Base-by-base conservation (phyloP, 192 early-diverging fungal genomes). In the Podila minutissima region DNA sequence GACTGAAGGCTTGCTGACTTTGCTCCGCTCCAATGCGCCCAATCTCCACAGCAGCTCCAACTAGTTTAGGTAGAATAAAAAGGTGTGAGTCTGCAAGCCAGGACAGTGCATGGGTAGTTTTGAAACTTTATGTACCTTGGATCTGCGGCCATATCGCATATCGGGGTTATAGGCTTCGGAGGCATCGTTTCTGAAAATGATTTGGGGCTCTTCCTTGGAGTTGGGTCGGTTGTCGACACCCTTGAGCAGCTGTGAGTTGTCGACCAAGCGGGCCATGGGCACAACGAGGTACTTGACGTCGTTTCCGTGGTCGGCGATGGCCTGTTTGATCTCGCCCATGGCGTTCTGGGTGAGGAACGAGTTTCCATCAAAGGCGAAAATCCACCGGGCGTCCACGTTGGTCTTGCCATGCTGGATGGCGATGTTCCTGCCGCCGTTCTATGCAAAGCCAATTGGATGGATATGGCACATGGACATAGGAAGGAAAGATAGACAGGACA, bases 311-410 rank as follows among this genome's bases (percentile, higher is more conserved):
- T 64, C 38, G 19, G 82, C 82, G 12, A 91, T 68, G 29, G 87
- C 82, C 26, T 67, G 64, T n/a, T 78, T 78, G 55, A 91, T 91
- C 64, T 91, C 89, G n/a, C 46, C 63, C 71, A 87, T 88, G 8
- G 82, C 89, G 19, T 85, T 85, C 22, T 75, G 59, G 48, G 88
- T 91, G 37, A 91, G 37, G 60, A 86, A 91, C 61, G 87, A 89
- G 66, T 91, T 91, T 22, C 90, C 90, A 59, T 91, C 90, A 74
- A 91, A 90, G 15, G 90, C 89, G 66, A 91, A 83, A 55, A 91
- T 88, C 90, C 90, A 91, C 38, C 78, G 83, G 19, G 82, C 83
- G 74, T 87, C 83, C 20, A 73, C 72, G 55, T 85, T 66, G 15
- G 70, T 50, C 62, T 86, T 85, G 6, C 79, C 90, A 55, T 91